Base-by-base conservation (phyloP, 148 eudicot species). In the Oxyria digyna region DNA sequence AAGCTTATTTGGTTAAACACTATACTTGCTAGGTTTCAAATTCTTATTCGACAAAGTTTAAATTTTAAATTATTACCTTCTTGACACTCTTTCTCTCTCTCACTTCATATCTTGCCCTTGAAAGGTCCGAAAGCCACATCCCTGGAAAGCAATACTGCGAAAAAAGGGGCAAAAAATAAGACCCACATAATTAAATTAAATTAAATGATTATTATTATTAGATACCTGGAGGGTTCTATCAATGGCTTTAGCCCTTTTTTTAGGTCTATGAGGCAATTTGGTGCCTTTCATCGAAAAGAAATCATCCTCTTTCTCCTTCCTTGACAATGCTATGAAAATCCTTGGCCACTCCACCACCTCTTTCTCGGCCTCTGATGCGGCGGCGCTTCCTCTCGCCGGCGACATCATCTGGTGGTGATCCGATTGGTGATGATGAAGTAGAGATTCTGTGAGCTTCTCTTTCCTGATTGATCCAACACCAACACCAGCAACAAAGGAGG, bases 281-380 rank as follows among this genome's bases (percentile, higher is more conserved):
- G 85, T 76, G 46, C 85, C 85, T 75, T 81, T 81, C 82, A 81
- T 81, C 31, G 79, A 73, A 54, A 75, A 72, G 74, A 81, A 81
- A 69, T 81, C 85, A 62, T 81, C 85, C 48, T 81, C 85, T 42
- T 81, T 81, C 50, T 81, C 85, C 69, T 81, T 81, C 67, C 81
- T 73, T 4, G 79, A 73, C 32, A 81, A 74, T 27, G 85, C 71
- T 23, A 81, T 63, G 69, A 43, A 76, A 66, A 81, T 78, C 69
- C 85, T 78, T 10, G 85, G 85, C 75, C 85, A 81, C 67, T 81
- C 85, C 33, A 70, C 45, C 55, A 52, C 75, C 40, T 73, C 82
- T n/a, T 73, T 26, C 62, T 55, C 62, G 32, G 62, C 24, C 49
- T 59, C 71, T 31, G 62, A 67, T 33, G 27, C 63, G 24, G 21